phyloP scores from a whole-genome alignment of 2,329 filamentous ascomycete genomes.

The Diaporthe sp. region DNA sequence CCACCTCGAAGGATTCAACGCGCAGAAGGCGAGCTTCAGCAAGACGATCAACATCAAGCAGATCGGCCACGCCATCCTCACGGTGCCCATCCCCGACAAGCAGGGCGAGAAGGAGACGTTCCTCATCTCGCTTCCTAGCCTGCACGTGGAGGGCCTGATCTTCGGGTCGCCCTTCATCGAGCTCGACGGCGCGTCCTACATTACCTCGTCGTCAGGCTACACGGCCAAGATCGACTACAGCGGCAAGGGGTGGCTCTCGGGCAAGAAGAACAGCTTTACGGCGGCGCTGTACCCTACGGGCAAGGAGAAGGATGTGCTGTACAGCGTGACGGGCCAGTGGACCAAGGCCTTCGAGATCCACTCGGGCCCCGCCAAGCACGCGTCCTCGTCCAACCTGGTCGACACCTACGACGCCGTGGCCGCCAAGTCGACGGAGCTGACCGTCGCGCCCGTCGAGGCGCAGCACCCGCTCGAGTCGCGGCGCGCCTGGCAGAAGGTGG shows the following conservation, averaged over 20 bases:
- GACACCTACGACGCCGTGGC: conserved; percentile 72
- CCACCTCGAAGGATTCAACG: conserved; percentile 88
- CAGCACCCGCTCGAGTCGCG: conserved; percentile 92
- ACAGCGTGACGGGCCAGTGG: conserved; percentile 92
- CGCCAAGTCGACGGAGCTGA: conserved; percentile 74
- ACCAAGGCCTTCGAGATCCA: conserved; percentile 85
- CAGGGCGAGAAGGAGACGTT: conserved; percentile 73
- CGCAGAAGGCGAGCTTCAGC: conserved; percentile 94
- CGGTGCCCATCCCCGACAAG: conserved; percentile 67
- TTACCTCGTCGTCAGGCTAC: conserved; percentile 88
- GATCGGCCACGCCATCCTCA: conserved; percentile 88
- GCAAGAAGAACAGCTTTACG: conserved; percentile 93
- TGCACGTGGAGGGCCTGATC: conserved; percentile 95
- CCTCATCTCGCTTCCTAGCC: conserved; percentile 89
- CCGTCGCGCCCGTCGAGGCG: conserved; percentile 77
- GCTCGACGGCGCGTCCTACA: conserved; percentile 86
- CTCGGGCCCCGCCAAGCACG: conserved; percentile 69
- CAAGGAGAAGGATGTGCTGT: conserved; percentile 79
- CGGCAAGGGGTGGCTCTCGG: conserved; percentile 93
- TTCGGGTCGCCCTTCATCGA: conserved; percentile 91
- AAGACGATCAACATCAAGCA: conserved; percentile 96
- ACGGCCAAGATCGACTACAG: conserved; percentile 92
- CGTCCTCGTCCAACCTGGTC: conserved; percentile 62
- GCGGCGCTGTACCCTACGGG: conserved; percentile 79
- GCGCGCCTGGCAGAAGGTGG: conserved; percentile 89